Conservation (phyloP, 108 stramenopile species). For the Epithemia pelagica region DNA sequence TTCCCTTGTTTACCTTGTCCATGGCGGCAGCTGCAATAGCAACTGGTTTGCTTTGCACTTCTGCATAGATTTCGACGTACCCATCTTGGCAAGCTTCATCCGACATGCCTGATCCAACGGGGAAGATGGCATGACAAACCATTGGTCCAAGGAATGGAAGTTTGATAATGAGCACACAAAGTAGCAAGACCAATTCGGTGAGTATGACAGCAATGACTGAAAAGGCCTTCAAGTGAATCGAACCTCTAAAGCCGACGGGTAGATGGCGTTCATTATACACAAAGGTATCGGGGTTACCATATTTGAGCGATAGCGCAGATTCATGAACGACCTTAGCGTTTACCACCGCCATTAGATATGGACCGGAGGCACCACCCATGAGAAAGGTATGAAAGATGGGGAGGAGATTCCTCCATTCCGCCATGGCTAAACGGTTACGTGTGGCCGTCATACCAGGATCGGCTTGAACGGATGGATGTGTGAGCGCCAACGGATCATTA, state of each 20-base stretch:
- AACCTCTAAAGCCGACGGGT: slow-evolving; percentile 21
- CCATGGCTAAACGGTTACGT: slow-evolving; percentile 17
- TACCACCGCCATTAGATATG: slow-evolving; percentile 34
- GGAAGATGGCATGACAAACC: slow-evolving; percentile 14
- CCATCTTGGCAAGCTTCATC: slow-evolving; percentile 24
- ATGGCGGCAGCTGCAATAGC: background rate
- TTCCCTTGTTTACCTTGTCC: slow-evolving; percentile 18
- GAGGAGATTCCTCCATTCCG: slow-evolving; percentile 39
- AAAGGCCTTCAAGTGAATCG: slow-evolving; percentile 11
- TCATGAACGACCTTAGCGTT: slow-evolving; percentile 38
- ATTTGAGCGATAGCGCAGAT: slow-evolving; percentile 29
- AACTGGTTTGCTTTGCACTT: slow-evolving; percentile 8
- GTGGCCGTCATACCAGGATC: slow-evolving; percentile 10
- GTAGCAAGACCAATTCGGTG: slow-evolving; percentile 10
- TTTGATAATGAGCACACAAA: slow-evolving; percentile 6
- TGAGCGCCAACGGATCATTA: slow-evolving; percentile 34
- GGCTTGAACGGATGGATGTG: slow-evolving; percentile 23
- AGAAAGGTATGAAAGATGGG: slow-evolving; percentile 25
- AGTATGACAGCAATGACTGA: slow-evolving; percentile 24
- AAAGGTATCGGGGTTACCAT: slow-evolving; percentile 20
- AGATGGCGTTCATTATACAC: slow-evolving; percentile 30
- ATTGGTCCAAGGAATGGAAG: slow-evolving; percentile 27
- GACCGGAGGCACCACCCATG: slow-evolving; percentile 18
- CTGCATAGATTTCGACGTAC: slow-evolving; percentile 25
- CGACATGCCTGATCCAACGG: slow-evolving; percentile 26